Conservation (phyloP, 805 yeast genomes). For the Zygosaccharomyces gambellarensis region DNA sequence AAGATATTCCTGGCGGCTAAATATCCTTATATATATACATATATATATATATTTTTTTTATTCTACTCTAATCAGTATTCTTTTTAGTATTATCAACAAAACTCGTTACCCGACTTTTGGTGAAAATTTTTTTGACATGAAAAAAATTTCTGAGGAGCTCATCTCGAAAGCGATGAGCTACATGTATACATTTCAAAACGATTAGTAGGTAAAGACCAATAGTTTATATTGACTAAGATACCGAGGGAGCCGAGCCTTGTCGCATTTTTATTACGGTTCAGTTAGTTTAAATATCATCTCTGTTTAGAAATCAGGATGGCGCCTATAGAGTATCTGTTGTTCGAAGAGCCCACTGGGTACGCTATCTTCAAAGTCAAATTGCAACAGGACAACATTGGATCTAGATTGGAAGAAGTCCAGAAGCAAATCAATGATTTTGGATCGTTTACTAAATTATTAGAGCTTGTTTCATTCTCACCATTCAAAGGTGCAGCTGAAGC, state of each 20-base stretch:
- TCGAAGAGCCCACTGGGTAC: conserved; percentile 98
- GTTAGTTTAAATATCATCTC: not conserved
- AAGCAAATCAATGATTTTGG: conserved; percentile 80
- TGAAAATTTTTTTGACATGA: not conserved
- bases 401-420: conserved; percentile 91
- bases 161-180: not conserved
- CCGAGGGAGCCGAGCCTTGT: not conserved
- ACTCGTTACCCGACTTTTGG: not conserved
- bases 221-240: not conserved
- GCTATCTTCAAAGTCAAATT: conserved; percentile 90
- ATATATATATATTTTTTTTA: not conserved
- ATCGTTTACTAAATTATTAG: conserved; percentile 85
- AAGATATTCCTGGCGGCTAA: not conserved
- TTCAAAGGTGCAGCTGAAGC: conserved; percentile 99
- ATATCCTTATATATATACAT: not conserved
- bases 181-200: not conserved
- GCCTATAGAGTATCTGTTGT: conserved; percentile 82
- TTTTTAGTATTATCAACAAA: not conserved
- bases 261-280: not conserved
- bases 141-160: not conserved
- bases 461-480: conserved; percentile 92
- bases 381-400: conserved; percentile 91
- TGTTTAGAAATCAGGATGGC: conserved; percentile 42
- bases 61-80: not conserved
- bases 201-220: not conserved